Evolutionary conservation across 345 rosid genomes (phyloP).

Genomic region (Camelina laxa): DNA sequence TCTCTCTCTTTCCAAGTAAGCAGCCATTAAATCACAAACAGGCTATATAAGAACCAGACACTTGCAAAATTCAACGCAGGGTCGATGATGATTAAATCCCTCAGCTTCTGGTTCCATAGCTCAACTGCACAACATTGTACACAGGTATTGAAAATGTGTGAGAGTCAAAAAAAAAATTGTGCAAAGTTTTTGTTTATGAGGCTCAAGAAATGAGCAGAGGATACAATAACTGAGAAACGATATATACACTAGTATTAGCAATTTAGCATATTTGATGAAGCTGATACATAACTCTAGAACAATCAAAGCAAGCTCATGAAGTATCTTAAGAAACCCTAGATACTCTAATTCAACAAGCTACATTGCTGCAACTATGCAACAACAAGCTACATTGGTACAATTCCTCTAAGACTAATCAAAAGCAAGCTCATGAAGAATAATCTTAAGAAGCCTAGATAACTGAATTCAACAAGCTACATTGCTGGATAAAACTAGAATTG

Average conservation of each 20-base stretch:
- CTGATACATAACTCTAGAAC: neutral
- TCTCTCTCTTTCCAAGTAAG: constrained; percentile 10
- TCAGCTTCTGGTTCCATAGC: constrained; percentile 32
- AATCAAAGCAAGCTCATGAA: neutral
- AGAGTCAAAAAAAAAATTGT: neutral
- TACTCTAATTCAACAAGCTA: no score
- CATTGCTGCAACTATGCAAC: no score
- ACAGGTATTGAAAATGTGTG: neutral
- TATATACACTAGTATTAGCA: neutral
- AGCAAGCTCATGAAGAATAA: neutral
- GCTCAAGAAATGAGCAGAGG: neutral
- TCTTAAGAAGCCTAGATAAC: neutral
- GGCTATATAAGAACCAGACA: constrained; percentile 32
- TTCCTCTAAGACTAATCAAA: constrained; percentile 21
- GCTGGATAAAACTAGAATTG: neutral
- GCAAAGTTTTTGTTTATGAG: neutral
- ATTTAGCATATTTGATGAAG: neutral
- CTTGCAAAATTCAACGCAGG: constrained; percentile 38
- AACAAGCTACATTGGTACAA: neutral
- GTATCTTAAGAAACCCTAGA: neutral
- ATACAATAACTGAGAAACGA: neutral
- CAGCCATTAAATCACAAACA: constrained; percentile 32
- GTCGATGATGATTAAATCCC: constrained; percentile 13
- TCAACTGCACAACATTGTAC: constrained; percentile 32
- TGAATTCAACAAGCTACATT: constrained; percentile 23